A percentile compares a stretch with the other conserved stretches of the same genome.
These are phyloP conservation scores for Punica granatum DNA, from an alignment of 345 rosid species.

Conservation along the genomic window DNA sequence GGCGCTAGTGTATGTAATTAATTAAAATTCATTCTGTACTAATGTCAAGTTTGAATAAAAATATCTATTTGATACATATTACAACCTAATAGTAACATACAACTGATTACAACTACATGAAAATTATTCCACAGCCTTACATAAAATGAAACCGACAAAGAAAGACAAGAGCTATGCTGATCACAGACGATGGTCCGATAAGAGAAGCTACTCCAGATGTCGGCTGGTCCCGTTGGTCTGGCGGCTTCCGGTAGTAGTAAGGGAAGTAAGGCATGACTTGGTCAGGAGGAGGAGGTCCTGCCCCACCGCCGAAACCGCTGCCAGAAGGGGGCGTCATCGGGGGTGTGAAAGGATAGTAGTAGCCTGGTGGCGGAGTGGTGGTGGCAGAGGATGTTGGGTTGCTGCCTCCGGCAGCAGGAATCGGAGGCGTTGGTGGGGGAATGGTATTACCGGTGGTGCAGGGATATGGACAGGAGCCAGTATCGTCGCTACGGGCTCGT, in stretches of 20 bases:
- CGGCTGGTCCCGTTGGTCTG: constrained; percentile 4
- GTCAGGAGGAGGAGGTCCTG: constrained; percentile 9
- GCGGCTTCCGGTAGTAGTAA: constrained; percentile 11
- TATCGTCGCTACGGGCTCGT: neutral
- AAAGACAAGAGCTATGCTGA: neutral
- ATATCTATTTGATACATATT: neutral
- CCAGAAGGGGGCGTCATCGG: neutral
- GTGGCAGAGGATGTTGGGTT: neutral
- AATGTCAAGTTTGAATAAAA: neutral
- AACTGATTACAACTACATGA: neutral
- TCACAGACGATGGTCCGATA: neutral
- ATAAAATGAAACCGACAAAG: neutral
- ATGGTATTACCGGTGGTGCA: neutral
- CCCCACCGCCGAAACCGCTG: neutral
- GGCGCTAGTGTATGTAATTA: neutral
- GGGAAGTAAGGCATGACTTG: constrained; percentile 14
- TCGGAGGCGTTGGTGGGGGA: neutral
- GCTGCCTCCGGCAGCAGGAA: neutral
- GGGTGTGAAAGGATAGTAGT: constrained; percentile 3
- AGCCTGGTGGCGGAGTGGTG: neutral
- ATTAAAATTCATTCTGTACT: neutral
- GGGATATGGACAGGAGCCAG: neutral
- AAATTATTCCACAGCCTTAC: neutral
- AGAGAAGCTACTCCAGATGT: neutral
- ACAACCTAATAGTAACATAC: neutral